Percentiles rank a stretch among this genome's conserved stretches.
phyloP scores from a whole-genome alignment of 1,284 basidiomycete species.

The Apiotrichum porosum region DNA sequence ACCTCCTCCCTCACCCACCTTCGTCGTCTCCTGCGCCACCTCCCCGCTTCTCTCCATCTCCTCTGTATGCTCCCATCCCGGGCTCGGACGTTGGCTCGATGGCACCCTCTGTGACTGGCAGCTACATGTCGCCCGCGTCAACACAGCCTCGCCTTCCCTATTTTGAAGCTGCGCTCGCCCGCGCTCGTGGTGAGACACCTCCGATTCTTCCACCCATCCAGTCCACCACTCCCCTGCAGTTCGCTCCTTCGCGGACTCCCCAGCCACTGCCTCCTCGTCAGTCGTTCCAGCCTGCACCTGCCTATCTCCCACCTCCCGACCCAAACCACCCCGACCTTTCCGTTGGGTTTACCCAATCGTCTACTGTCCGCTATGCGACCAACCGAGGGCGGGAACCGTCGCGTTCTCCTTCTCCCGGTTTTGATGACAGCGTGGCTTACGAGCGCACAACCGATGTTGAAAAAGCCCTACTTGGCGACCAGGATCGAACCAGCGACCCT shows the following conservation, averaged over 20 bases:
- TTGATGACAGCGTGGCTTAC: constrained; percentile 22
- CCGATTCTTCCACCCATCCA: not conserved
- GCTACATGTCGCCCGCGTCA: not conserved
- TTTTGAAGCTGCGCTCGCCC: constrained; percentile 41
- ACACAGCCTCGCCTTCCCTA: constrained; percentile 21
- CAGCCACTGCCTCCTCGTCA: not conserved
- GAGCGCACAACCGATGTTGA: constrained; percentile 23
- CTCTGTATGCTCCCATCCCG: not conserved
- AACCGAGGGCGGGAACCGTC: constrained; percentile 17
- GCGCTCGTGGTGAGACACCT: constrained; percentile 14
- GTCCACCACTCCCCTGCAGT: not conserved
- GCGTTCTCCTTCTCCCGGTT: constrained; percentile 33
- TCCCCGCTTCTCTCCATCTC: not conserved
- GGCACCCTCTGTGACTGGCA: not conserved
- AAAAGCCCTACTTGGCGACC: constrained; percentile 26
- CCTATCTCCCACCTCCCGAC: constrained; percentile 37
- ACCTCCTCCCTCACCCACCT: not conserved
- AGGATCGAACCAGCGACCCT: constrained; percentile 2
- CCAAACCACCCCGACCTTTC: constrained; percentile 41
- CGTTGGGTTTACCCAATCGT: constrained; percentile 31
- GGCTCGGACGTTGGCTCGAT: not conserved
- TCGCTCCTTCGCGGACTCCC: not conserved
- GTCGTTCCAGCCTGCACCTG: constrained; percentile 26
- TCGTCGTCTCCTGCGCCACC: not conserved
- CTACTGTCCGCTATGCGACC: constrained; percentile 28